Evolutionary conservation across 345 rosid species (phyloP), one percentile per base, ranked within the genome.

Genomic region (Hibiscus tridactylites): DNA sequence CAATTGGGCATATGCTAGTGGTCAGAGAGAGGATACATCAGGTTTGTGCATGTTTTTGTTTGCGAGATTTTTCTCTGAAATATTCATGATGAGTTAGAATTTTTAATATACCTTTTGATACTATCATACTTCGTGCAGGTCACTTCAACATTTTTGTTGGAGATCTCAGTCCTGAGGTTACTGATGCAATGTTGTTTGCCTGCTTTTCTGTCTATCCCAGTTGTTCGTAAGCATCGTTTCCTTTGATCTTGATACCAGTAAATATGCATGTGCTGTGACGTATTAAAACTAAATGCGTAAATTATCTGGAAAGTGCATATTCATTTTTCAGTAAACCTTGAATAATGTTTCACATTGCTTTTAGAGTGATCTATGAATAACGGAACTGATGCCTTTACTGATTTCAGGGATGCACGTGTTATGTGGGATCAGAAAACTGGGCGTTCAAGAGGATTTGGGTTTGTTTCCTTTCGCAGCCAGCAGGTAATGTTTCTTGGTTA

Each of bases 351-450:
- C 19, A 16, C 70, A 49, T 29, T 47, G 10, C 65, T 10, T 24
- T 5, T 0, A 29, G 31, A 60, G 63, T 31, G 62, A 8, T 58
- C 24, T 37, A 50, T 59, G 21, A 9, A n/a, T 42, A n/a, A 60
- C 57, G 59, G 56, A 21, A 28, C 50, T 61, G 63, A 60, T 61
- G 68, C 70, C 6, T 28, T 61, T 75, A 6, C 46, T 64, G 57
- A 72, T 79, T 73, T 59, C 76, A 91, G 97, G 54, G 95, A 91
- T 89, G 92, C 95, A 16, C 84, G 94, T 80, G 99, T 95, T 49
- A 95, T 95, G 97, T 92, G 99, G 99, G 99, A 95, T 81, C 98
- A 95, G 77, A 95, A 92, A 85, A 95, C 98, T 63, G 98, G 98
- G 53, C 97, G 98, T 63, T 95, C 99, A 42, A 92, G 98, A 81